These are phyloP conservation scores for Picea sitchensis DNA, from an alignment of 75 land plant species.

Conservation along the genomic window DNA sequence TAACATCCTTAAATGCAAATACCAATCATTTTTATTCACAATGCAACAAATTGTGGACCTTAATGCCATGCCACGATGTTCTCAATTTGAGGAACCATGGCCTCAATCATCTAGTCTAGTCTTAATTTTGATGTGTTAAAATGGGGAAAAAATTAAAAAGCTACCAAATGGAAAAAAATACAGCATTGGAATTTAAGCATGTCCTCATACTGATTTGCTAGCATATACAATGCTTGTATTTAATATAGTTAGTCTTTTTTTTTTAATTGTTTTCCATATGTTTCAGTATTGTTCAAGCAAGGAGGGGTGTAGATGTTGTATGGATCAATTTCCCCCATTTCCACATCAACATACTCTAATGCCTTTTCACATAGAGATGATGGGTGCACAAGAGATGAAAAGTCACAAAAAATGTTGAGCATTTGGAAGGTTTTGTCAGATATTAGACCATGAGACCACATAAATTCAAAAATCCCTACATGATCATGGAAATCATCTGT, in stretches of 20 bases:
- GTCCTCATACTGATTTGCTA: too few species aligned
- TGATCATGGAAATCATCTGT: conserved; percentile 72
- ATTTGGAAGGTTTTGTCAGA: conserved; percentile 64
- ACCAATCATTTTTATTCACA: too few species aligned
- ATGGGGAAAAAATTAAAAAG: too few species aligned
- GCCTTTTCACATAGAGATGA: conserved; percentile 47
- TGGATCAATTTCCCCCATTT: conserved; percentile 75
- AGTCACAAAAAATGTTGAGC: conserved; percentile 52
- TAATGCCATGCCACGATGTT: too few species aligned
- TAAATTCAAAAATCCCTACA: conserved; percentile 61
- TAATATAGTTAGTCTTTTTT: conserved; percentile 29
- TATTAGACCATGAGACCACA: conserved; percentile 79
- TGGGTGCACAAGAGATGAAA: conserved; percentile 32
- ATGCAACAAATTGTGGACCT: too few species aligned
- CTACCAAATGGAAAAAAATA: too few species aligned
- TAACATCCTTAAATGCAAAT: too few species aligned
- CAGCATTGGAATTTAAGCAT: too few species aligned
- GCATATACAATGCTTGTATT: neutral
- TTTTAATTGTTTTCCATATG: conserved; percentile 20
- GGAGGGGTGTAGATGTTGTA: conserved; percentile 80
- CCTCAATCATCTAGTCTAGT: too few species aligned
- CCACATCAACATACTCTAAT: conserved; percentile 20
- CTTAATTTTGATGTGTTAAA: too few species aligned
- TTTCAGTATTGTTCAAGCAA: conserved; percentile 32
- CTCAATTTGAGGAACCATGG: too few species aligned